phyloP scores from a whole-genome alignment of 495 filamentous ascomycete genomes.

The Neurospora sp. region DNA sequence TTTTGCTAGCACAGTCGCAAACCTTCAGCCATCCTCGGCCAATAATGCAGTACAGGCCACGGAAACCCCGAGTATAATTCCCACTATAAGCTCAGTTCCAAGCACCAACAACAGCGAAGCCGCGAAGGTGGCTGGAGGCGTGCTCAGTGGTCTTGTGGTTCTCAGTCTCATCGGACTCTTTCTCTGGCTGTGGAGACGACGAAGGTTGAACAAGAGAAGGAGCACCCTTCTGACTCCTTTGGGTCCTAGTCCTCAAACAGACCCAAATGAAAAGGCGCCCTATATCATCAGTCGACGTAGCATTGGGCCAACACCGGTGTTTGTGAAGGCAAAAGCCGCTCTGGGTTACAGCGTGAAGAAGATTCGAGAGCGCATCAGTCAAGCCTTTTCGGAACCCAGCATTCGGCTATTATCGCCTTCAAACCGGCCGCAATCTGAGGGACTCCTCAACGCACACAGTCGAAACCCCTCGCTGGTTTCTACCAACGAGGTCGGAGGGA shows the following conservation, averaged over 20 bases:
- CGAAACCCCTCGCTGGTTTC: conserved; percentile 23
- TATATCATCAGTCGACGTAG: conserved; percentile 33
- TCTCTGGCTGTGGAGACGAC: conserved; percentile 39
- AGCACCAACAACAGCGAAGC: conserved; percentile 6
- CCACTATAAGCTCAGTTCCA: conserved; percentile 7
- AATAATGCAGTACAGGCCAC: conserved; percentile 8
- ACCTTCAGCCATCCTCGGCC: conserved; percentile 8
- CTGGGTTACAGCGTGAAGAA: conserved; percentile 27
- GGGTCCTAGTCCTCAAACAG: conserved; percentile 13
- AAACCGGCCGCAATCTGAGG: conserved; percentile 30
- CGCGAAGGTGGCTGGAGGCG: conserved; percentile 36
- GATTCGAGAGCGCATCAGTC: conserved; percentile 26
- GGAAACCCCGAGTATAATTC: conserved; percentile 8
- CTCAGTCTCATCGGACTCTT: conserved; percentile 36
- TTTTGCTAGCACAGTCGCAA: conserved; percentile 14
- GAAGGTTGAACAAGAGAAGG: conserved; percentile 24
- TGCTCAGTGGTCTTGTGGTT: conserved; percentile 37
- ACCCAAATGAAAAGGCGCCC: conserved; percentile 23
- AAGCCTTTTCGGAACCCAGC: conserved; percentile 37
- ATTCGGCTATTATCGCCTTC: conserved; percentile 27
- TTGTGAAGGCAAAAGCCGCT: conserved; percentile 26
- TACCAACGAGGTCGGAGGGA: conserved; percentile 5
- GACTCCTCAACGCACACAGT: conserved; percentile 27
- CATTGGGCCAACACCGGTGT: conserved; percentile 30
- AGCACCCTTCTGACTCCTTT: conserved; percentile 38